These are phyloP conservation scores for Cryphonectria nitschkei DNA, from an alignment of 2,329 filamentous ascomycete species.

Conservation along the genomic window DNA sequence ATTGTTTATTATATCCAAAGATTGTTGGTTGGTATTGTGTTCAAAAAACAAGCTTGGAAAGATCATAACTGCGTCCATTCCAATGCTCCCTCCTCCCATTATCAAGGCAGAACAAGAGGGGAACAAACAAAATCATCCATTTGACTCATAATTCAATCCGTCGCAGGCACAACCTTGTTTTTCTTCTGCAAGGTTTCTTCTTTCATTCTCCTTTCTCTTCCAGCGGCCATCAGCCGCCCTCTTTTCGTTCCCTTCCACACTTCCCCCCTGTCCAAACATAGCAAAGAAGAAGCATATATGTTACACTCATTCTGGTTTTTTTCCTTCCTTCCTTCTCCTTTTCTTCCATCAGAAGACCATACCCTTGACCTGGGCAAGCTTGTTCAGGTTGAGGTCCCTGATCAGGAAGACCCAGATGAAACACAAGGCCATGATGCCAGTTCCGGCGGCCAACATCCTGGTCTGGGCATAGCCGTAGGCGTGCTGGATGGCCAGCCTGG, in stretches of 20 bases:
- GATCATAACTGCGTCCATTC: too few relatives aligned
- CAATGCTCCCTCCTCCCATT: too few relatives aligned
- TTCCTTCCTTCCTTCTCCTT: neutral
- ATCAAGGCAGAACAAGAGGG: too few relatives aligned
- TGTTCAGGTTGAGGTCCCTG: conserved; percentile 53
- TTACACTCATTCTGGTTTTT: neutral
- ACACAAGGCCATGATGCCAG: conserved; percentile 38
- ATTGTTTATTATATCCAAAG: too few relatives aligned
- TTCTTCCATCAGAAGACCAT: conserved; percentile 47
- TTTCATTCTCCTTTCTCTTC: neutral
- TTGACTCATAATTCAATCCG: neutral
- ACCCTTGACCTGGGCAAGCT: conserved; percentile 55
- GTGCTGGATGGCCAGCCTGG: conserved; percentile 57
- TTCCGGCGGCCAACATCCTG: conserved; percentile 49
- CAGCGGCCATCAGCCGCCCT: neutral
- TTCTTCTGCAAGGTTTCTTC: neutral
- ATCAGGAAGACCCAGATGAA: conserved; percentile 49
- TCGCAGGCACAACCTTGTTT: neutral
- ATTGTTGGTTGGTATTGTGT: too few relatives aligned
- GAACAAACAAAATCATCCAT: neutral
- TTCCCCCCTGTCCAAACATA: too few relatives aligned
- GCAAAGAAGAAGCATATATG: neutral
- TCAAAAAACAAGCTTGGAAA: too few relatives aligned
- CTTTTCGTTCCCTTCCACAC: neutral
- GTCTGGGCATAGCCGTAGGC: conserved; percentile 59